Conservation (phyloP, 805 yeast species). For the Scheffersomyces spartinae region DNA sequence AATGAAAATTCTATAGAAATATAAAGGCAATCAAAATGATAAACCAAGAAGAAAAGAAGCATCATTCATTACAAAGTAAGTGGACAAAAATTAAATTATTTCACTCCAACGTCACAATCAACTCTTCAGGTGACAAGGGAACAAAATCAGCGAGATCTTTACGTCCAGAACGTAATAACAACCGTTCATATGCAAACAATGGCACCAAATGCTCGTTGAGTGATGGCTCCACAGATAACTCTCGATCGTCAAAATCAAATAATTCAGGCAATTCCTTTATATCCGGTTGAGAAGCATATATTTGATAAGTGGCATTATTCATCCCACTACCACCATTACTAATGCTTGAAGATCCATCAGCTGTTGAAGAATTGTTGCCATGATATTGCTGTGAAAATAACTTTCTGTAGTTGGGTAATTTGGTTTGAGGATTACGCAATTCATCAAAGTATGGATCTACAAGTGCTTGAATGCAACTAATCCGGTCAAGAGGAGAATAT, state of each 20-base stretch:
- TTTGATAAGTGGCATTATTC: conserved; percentile 32
- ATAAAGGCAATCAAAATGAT: conserved; percentile 1
- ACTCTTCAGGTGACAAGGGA: conserved; percentile 17
- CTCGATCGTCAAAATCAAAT: conserved; percentile 42
- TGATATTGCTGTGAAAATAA: conserved; percentile 26
- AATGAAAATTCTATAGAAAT: conserved; percentile 1
- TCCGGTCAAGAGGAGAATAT: conserved; percentile 58
- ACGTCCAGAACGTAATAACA: conserved; percentile 14
- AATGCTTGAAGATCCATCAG: conserved; percentile 5
- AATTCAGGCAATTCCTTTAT: conserved; percentile 34
- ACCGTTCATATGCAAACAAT: conserved; percentile 18
- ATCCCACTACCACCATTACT: no score
- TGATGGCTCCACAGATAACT: conserved; percentile 33
- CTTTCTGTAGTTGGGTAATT: conserved; percentile 33
- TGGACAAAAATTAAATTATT: conserved; percentile 1
- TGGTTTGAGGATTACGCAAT: conserved; percentile 26
- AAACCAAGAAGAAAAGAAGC: neutral
- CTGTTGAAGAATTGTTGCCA: conserved; percentile 12
- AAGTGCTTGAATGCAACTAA: conserved; percentile 45
- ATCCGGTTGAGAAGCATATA: conserved; percentile 28
- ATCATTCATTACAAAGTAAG: conserved; percentile 4
- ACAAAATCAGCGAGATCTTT: conserved; percentile 16
- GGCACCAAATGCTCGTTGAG: conserved; percentile 33
- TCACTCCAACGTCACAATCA: conserved; percentile 21
- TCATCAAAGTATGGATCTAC: conserved; percentile 45